These are phyloP conservation scores for Sporothrix pseudoabietina DNA, from an alignment of 2,329 filamentous ascomycete species.

Conservation along the genomic window DNA sequence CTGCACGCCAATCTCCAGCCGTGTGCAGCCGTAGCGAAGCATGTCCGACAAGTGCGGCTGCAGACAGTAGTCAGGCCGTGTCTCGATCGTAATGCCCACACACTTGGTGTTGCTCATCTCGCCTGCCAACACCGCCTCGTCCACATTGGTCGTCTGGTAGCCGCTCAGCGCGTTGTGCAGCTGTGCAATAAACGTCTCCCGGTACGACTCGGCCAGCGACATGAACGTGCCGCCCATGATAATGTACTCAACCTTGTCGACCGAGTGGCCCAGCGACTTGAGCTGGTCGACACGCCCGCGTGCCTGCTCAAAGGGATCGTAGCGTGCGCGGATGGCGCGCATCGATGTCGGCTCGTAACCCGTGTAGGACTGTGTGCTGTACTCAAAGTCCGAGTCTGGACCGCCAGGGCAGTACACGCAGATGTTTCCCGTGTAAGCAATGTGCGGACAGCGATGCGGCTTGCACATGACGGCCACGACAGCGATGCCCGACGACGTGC, in stretches of 20 bases:
- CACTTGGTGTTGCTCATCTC: slow-evolving; percentile 97
- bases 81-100: slow-evolving; percentile 98
- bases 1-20: slow-evolving; percentile 92
- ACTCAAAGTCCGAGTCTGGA: slow-evolving; percentile 97
- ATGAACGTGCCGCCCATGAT: slow-evolving; percentile 99
- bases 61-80: slow-evolving; percentile 92
- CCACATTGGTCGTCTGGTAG: slow-evolving; percentile 90
- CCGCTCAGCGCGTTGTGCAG: slow-evolving; percentile 96
- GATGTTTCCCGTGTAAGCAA: slow-evolving; percentile 97
- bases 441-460: slow-evolving; percentile 94
- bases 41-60: slow-evolving; percentile 95
- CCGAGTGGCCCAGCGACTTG: slow-evolving; percentile 90
- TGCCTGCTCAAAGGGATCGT: slow-evolving; percentile 97
- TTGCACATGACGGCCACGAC: slow-evolving; percentile 99
- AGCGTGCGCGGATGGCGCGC: slow-evolving; percentile 93
- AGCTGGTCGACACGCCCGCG: slow-evolving; percentile 95
- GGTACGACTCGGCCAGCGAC: slow-evolving; percentile 86
- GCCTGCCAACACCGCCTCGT: slow-evolving; percentile 90
- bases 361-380: slow-evolving; percentile 98
- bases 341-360: slow-evolving; percentile 98
- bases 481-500: slow-evolving; percentile 75
- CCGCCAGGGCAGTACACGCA: slow-evolving; percentile 98
- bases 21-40: slow-evolving; percentile 96
- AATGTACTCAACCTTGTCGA: slow-evolving; percentile 99
- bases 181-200: slow-evolving; percentile 91